Conservation (phyloP, 768 basidiomycete species). For the Russula emetica region DNA sequence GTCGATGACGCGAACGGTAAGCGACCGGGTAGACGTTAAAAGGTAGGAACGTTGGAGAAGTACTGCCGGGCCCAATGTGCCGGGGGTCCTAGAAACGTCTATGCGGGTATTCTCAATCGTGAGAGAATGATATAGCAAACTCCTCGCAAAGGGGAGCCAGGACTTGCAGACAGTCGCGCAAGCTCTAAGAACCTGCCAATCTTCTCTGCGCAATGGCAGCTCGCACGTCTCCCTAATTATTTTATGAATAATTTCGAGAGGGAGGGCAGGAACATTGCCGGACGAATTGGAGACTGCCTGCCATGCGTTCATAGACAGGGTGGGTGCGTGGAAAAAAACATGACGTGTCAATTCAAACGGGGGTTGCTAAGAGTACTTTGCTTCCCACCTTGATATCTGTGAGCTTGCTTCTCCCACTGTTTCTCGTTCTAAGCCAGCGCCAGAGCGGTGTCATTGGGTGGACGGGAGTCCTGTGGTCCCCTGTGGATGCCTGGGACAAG, state of each 20-base stretch:
- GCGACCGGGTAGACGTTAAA: slow-evolving; percentile 5
- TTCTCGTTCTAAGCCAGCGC: neutral
- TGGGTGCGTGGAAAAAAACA: neutral
- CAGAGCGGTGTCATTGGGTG: neutral
- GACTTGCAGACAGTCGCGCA: slow-evolving; percentile 21
- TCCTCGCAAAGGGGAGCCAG: slow-evolving; percentile 16
- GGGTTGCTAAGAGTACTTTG: slow-evolving; percentile 6
- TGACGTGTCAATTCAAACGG: neutral
- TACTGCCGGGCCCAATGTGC: slow-evolving; percentile 13
- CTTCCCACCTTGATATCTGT: neutral
- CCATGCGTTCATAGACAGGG: neutral
- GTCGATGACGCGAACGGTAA: slow-evolving; percentile 15
- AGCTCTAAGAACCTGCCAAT: slow-evolving; percentile 5
- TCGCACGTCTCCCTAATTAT: slow-evolving; percentile 19
- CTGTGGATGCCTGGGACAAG: neutral
- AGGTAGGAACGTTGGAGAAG: slow-evolving; percentile 15
- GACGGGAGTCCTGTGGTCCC: neutral
- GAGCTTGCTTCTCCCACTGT: neutral
- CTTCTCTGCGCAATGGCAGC: neutral
- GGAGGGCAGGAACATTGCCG: slow-evolving; percentile 1
- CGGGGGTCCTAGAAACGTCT: slow-evolving; percentile 1
- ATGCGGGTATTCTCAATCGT: slow-evolving; percentile 18
- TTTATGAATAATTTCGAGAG: slow-evolving; percentile 17
- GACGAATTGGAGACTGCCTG: neutral
- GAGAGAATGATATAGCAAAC: slow-evolving; percentile 15